A percentile compares a stretch with the other conserved stretches of the same genome.
These are phyloP conservation scores for Mycena sanguinolenta DNA, from an alignment of 768 basidiomycete genomes.

Conservation along the genomic window DNA sequence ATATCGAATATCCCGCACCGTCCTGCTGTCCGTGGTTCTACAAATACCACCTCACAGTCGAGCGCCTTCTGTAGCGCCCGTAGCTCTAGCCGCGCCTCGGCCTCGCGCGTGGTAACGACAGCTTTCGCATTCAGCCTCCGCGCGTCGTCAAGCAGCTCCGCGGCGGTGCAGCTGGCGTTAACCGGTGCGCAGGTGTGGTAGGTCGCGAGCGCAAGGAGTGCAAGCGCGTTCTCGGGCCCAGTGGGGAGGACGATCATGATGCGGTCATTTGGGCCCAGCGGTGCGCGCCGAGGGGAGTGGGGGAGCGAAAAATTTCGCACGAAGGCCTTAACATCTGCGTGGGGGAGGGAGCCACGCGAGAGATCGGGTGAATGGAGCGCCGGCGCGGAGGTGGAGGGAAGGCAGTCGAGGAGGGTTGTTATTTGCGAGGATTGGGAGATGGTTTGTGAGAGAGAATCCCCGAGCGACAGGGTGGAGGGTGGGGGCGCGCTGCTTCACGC, in stretches of 20 bases:
- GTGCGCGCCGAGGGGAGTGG: constrained; percentile 38
- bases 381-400: constrained; percentile 49
- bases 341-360: constrained; percentile 50
- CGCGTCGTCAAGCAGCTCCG: constrained; percentile 59
- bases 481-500: not conserved
- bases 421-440: constrained; percentile 39
- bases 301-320: constrained; percentile 55
- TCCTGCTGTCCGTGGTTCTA: constrained; percentile 48
- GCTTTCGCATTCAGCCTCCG: constrained; percentile 54
- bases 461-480: not conserved
- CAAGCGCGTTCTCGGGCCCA: constrained; percentile 61
- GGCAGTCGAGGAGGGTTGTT: constrained; percentile 55
- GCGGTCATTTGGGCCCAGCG: constrained; percentile 57
- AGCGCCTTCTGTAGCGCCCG: constrained; percentile 49
- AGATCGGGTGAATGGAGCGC: constrained; percentile 56
- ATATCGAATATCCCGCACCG: constrained; percentile 57
- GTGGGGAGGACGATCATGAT: constrained; percentile 60
- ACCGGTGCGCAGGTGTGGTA: constrained; percentile 64
- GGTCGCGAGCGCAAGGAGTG: constrained; percentile 55
- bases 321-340: constrained; percentile 51
- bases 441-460: not conserved
- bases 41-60: constrained; percentile 54
- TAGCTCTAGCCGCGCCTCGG: constrained; percentile 53
- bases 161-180: constrained; percentile 59
- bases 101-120: constrained; percentile 57